Base-by-base conservation (phyloP, 83 land plant genomes). In the Diphasiastrum complanatum region DNA sequence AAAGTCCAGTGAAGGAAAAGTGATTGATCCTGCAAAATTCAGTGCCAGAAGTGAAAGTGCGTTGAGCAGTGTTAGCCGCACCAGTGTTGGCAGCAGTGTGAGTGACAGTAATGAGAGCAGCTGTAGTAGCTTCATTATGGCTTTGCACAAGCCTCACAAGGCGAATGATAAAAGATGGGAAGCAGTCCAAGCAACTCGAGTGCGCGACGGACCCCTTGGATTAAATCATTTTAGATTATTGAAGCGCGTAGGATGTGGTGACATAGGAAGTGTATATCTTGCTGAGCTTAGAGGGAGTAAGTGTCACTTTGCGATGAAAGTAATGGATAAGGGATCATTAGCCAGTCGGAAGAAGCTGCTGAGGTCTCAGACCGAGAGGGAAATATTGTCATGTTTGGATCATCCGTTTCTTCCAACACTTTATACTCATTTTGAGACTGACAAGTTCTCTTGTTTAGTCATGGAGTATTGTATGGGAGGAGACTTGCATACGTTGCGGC, bases 131-230 rank as follows among this genome's bases (percentile, higher is more conserved):
- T 41, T 81, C 14, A 87, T 83, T 34, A 82, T 85, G 1, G 71
- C 83, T 50, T 83, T 77, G 63, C 86, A 81, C 63, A 89, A 89
- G 57, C 92, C 92, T 33, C 96, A 89, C 73, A 83, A 89, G 59
- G 92, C 89, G 32, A 89, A 89, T 66, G 96, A 89, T 69, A 82
- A 82, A 2, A 70, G 89, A 61, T 87, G 95, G 95, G 90, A 89
- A 67, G 88, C 89, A 3, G 86, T 89, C 32, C 78, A 84, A 66
- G 85, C 77, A 11, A 64, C 86, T 11, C 65, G 85, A 31, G 65
- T 75, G 2, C 70, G 92, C 26, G 93, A 90, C 78, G 96, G 89
- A 28, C 70, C 72, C 22, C 47, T 90, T 41, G 93, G 93, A 3
- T 69, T 90, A 80, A 84, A 80, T 45, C 92, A 90, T 73, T 90